Base-by-base conservation (phyloP, 345 rosid species). In the Limnanthes douglasii region DNA sequence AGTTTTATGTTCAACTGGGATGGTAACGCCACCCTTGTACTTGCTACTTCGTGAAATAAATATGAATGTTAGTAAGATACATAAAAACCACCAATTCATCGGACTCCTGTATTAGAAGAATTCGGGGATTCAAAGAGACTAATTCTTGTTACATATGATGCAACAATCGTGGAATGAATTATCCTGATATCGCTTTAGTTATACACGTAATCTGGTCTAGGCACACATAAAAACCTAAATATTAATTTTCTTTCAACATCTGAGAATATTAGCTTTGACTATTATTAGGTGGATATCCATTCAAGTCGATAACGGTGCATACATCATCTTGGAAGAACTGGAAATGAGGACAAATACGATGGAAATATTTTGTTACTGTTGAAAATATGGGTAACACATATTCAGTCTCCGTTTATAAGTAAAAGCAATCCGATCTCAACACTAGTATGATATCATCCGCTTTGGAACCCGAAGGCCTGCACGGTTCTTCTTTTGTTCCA, bases 121-220 rank as follows among this genome's bases (percentile, higher is more conserved):
- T 90, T 90, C 54, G 69, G 45, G 50, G 93, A 66, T 63, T 64
- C 86, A n/a, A 81, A 65, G 45, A 57, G 72, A 45, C 53, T 71
- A 63, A 62, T 81, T 53, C 96, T 92, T 15, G 66, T 81, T 39
- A 70, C 99, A 25, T 92, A 94, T 43, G 94, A 92, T 69, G 86
- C 85, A 36, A 78, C 94, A 7, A 65, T 29, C 83, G 81, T 7
- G 99, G 96, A 48, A 75, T 85, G 88, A 72, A 78, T 61, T 92
- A 72, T 59, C 99, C 90, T 40, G 93, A 85, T 60, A 94, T 92
- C 56, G 70, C 93, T 45, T 70, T 81, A 57, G 99, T 92, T 56
- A 66, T 85, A 45, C 96, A 92, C 94, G 99, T 92, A 75, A 5
- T 5, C 8, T 5, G 6, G 7, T 37, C 32, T 25, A 19, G 21